Conservation (phyloP, 495 filamentous ascomycete species). For the Chlorociboria aeruginascens region DNA sequence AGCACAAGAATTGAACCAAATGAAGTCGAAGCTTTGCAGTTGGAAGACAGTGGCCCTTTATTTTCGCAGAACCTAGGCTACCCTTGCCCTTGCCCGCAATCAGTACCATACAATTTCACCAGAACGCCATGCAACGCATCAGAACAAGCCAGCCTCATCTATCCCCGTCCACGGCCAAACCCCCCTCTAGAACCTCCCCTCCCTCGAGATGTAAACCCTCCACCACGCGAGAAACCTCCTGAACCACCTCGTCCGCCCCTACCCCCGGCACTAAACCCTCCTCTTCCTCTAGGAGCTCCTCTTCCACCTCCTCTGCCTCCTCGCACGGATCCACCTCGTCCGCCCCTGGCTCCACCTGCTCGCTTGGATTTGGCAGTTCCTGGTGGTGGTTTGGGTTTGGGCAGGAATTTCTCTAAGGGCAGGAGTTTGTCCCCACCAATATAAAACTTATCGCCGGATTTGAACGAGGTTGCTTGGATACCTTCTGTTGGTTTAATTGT, state of each 20-base stretch:
- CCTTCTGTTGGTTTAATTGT: conserved; percentile 94
- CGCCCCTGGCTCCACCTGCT: conserved; percentile 32
- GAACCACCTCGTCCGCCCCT: conserved; percentile 27
- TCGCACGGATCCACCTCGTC: conserved; percentile 14
- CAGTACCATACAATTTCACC: too few relatives aligned
- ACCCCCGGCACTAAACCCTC: conserved; percentile 30
- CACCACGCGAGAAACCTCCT: conserved; percentile 14
- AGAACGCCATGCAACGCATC: too few relatives aligned
- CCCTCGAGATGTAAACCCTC: conserved; percentile 33
- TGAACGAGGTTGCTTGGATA: conserved; percentile 90
- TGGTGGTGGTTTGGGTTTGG: conserved; percentile 79
- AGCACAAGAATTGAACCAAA: neutral
- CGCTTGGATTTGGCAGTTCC: conserved; percentile 46
- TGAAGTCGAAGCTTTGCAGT: conserved; percentile 6
- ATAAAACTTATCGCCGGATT: conserved; percentile 91
- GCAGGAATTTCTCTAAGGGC: conserved; percentile 89
- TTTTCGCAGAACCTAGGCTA: too few relatives aligned
- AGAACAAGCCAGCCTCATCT: neutral
- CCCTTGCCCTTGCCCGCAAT: too few relatives aligned
- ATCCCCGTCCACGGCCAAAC: conserved; percentile 18
- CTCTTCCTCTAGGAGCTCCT: conserved; percentile 40
- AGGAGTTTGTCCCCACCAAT: conserved; percentile 90
- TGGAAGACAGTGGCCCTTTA: neutral
- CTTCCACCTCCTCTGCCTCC: conserved; percentile 33
- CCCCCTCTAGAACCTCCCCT: conserved; percentile 24